Conservation (phyloP, 768 basidiomycete species). For the Agrocybe chaxingu region DNA sequence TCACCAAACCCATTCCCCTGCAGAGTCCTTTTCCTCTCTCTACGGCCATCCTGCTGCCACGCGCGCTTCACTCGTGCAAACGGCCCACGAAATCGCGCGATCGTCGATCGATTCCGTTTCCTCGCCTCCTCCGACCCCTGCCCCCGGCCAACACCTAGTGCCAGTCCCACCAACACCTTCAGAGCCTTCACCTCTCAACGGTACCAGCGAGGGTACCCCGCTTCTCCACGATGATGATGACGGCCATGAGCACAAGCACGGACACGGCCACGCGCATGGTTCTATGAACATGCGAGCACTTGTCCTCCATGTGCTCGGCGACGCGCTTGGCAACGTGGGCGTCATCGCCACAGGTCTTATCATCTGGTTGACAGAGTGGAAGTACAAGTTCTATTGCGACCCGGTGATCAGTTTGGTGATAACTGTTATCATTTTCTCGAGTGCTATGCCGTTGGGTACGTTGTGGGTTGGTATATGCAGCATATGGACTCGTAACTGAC, state of each 20-base stretch:
- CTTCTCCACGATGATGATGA: conserved; percentile 13
- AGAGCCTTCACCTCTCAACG: conserved; percentile 41
- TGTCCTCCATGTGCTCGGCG: conserved; percentile 90
- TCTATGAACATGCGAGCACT: conserved; percentile 99
- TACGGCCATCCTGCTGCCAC: conserved; percentile 76
- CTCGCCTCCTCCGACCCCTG: conserved; percentile 6
- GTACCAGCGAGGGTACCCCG: conserved; percentile 8
- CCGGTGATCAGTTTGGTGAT: conserved; percentile 92
- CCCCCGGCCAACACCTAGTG: neutral
- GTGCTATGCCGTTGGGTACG: conserved; percentile 85
- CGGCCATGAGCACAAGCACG: conserved; percentile 20
- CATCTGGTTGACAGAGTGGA: conserved; percentile 87
- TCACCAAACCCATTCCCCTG: conserved; percentile 17
- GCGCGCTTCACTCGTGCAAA: conserved; percentile 71
- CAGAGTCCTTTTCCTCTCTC: conserved; percentile 53
- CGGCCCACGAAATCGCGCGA: conserved; percentile 76
- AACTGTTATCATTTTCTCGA: conserved; percentile 94
- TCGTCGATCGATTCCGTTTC: conserved; percentile 30
- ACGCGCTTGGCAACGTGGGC: conserved; percentile 96
- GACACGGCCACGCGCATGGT: conserved; percentile 31
- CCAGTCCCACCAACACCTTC: conserved; percentile 8
- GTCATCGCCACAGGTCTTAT: conserved; percentile 94
- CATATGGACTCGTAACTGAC: neutral
- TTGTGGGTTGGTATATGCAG: conserved; percentile 1
- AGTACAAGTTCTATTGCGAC: conserved; percentile 89